Base-by-base conservation (phyloP, 2,329 filamentous ascomycete species). In the Diaporthe amygdali region DNA sequence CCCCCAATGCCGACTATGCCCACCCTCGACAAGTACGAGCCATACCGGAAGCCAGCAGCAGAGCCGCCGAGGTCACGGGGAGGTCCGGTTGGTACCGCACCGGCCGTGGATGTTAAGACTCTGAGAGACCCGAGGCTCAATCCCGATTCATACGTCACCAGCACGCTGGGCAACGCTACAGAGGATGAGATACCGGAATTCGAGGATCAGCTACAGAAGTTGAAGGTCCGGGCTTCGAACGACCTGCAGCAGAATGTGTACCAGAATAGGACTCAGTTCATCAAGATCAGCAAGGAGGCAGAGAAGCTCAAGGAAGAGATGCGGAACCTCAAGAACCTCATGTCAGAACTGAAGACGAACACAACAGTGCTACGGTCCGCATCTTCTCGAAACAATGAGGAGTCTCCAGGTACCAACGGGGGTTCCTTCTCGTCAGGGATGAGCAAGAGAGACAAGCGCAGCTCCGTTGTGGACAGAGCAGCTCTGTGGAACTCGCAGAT, bases 211-310 rank as follows among this genome's bases (percentile, higher is more conserved):
- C 85, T 98, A 52, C 91, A 91, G 74, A 92, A 92, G 76, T 86
- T 96, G 70, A 96, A 96, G 81, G 88, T 89, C 75, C 90, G 93
- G 69, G 95, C 94, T 10, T 92, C 93, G 6, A 88, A 91, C 61
- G 95, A 98, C 76, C 86, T 99, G 27, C 96, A 98, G 81, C 94
- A 97, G 79, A 98, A 95, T 82, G 93, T 99, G 64, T 96, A 97
- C 82, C 95, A 98, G 81, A 99, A 99, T 82, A 91, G 96, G 61
- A 97, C 94, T 0, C 96, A 98, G 78, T 99, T 99, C 79, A 98
- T 99, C 86, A 97, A 97, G 82, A 98, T 99, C 81, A 98, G 95
- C 80, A 98, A 98, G 82, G 96, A 99, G 84, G 96, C 97, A 2
- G 96, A 99, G 82, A 98, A 97, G 84, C 90, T 99, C 71, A 98